phyloP scores from a whole-genome alignment of 306 rosid species.

The Lagenaria siceraria region DNA sequence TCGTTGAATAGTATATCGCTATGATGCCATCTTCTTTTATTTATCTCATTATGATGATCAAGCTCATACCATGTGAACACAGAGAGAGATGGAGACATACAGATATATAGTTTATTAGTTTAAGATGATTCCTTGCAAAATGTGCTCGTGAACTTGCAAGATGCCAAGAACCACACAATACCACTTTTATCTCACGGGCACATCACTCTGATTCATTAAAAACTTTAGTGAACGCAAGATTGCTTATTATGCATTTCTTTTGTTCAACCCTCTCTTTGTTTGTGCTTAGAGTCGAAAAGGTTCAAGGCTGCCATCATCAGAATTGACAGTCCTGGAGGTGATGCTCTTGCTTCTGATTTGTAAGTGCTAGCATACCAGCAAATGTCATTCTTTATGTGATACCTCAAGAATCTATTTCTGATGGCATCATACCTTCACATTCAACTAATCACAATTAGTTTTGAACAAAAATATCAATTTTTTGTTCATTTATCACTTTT shows the following conservation, averaged over 20 bases:
- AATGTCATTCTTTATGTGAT: background rate
- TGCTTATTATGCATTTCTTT: slow-evolving; percentile 4
- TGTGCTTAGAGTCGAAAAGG: slow-evolving; percentile 55
- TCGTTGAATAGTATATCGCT: background rate
- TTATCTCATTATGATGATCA: background rate
- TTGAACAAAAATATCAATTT: background rate
- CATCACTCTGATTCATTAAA: background rate
- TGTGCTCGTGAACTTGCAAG: background rate
- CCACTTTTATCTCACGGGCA: background rate
- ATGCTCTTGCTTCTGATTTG: slow-evolving; percentile 98
- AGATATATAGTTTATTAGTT: background rate
- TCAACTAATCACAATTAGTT: background rate
- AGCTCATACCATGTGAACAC: background rate
- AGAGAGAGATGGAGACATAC: background rate
- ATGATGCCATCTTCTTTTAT: background rate
- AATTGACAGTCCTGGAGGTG: slow-evolving; percentile 99
- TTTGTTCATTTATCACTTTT: background rate
- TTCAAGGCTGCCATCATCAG: slow-evolving; percentile 83
- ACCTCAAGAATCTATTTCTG: background rate
- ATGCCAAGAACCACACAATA: background rate
- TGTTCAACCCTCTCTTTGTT: slow-evolving; percentile 8
- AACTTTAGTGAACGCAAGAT: background rate
- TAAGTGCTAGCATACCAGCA: slow-evolving; percentile 43
- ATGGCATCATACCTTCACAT: background rate
- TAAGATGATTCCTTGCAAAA: background rate